These are phyloP conservation scores for Scheffersomyces amazonensis DNA, from an alignment of 805 yeast species.

Conservation along the genomic window DNA sequence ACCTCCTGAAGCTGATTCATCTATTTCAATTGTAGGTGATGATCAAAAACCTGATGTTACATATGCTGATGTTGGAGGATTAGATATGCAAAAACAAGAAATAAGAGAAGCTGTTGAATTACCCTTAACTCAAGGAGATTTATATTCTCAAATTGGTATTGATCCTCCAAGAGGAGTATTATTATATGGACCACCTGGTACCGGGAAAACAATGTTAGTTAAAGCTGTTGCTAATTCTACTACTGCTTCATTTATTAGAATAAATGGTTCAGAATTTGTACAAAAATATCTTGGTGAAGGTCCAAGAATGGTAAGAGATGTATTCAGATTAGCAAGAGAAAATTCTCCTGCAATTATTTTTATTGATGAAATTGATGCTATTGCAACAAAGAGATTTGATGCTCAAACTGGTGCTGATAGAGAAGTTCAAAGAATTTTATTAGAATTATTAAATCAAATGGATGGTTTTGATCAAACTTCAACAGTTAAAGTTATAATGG, in stretches of 20 bases:
- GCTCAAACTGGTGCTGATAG: slow-evolving; percentile 99
- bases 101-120: slow-evolving; percentile 97
- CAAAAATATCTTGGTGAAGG: slow-evolving; percentile 99
- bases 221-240: slow-evolving; percentile 98
- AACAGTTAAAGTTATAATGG: slow-evolving; percentile 97
- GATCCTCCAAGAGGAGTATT: slow-evolving; percentile 99
- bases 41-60: slow-evolving; percentile 91
- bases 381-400: slow-evolving; percentile 98
- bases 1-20: slow-evolving; percentile 98
- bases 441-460: slow-evolving; percentile 96
- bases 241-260: slow-evolving; percentile 93
- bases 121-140: slow-evolving; percentile 92
- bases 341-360: slow-evolving; percentile 96
- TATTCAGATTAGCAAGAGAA: slow-evolving; percentile 94
- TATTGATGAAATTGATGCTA: slow-evolving; percentile 98
- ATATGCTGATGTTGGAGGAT: slow-evolving; percentile 97
- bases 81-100: slow-evolving; percentile 99
- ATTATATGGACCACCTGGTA: slow-evolving; percentile 99
- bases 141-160: slow-evolving; percentile 95
- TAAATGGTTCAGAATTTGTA: slow-evolving; percentile 96
- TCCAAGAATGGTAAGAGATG: slow-evolving; percentile 99
- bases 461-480: slow-evolving; percentile 97
- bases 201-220: slow-evolving; percentile 98
- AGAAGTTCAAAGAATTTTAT: slow-evolving; percentile 96
- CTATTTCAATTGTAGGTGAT: slow-evolving; percentile 91